Conservation (phyloP, 1,284 basidiomycete species). For the Leccinum huronense region DNA sequence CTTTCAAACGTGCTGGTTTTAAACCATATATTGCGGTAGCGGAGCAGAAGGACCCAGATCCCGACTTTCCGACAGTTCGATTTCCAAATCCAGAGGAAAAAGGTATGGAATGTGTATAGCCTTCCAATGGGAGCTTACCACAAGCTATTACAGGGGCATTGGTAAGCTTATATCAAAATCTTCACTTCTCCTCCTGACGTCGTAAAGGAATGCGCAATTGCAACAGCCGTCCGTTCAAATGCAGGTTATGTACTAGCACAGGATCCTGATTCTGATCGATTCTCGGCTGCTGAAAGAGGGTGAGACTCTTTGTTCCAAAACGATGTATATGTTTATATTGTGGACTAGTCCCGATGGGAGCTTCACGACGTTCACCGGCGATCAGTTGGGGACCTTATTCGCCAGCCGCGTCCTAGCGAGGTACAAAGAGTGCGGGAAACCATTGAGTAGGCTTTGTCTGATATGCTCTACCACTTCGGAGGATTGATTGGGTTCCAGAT, state of each 20-base stretch:
- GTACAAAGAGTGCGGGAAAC: conserved; percentile 60
- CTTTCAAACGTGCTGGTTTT: conserved; percentile 61
- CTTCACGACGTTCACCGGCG: conserved; percentile 79
- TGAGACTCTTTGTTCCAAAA: conserved; percentile 30
- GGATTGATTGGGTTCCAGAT: conserved; percentile 34
- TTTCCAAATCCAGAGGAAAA: conserved; percentile 90
- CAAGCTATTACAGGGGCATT: conserved; percentile 46
- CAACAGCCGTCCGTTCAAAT: conserved; percentile 50
- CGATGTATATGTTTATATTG: conserved; percentile 1
- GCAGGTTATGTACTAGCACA: conserved; percentile 74
- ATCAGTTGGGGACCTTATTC: conserved; percentile 79
- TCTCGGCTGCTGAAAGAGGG: conserved; percentile 76
- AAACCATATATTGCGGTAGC: conserved; percentile 56
- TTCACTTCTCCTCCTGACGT: conserved; percentile 9
- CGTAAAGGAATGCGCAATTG: conserved; percentile 64
- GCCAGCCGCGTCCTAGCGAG: conserved; percentile 58
- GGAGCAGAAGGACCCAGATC: conserved; percentile 70
- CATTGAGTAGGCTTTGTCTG: conserved; percentile 40
- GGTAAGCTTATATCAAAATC: conserved; percentile 36
- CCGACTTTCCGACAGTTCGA: conserved; percentile 77
- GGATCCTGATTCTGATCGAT: conserved; percentile 83
- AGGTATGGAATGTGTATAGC: conserved; percentile 43
- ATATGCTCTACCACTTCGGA: not conserved
- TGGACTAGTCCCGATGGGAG: conserved; percentile 46
- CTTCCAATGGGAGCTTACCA: conserved; percentile 12